Percentiles rank a stretch among this genome's conserved stretches.
Evolutionary conservation across 2,329 filamentous ascomycete genomes (phyloP).

Genomic region (Huntiella omanensis): DNA sequence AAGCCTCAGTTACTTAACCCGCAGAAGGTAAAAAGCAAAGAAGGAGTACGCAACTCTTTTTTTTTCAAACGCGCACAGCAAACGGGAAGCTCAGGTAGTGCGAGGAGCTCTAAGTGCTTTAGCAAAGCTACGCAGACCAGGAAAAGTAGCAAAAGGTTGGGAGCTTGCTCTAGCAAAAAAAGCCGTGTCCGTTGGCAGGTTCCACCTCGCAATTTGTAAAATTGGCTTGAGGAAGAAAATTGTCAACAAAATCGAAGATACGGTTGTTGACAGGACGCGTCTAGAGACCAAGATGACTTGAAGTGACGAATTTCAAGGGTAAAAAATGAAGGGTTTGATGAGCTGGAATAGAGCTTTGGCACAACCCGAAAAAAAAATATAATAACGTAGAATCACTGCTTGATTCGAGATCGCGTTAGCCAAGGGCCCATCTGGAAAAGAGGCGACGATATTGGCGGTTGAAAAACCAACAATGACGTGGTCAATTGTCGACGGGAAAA

Average conservation of each 20-base stretch:
- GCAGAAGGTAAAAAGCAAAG: too few species aligned
- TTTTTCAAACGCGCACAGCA: not conserved
- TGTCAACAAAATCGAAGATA: not conserved
- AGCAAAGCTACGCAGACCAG: not conserved
- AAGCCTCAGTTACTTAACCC: too few species aligned
- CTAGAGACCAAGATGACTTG: not conserved
- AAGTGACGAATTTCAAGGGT: conserved; percentile 10
- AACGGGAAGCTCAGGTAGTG: not conserved
- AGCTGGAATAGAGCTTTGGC: not conserved
- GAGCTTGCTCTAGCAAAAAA: conserved; percentile 3
- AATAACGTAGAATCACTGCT: not conserved
- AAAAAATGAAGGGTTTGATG: conserved; percentile 9
- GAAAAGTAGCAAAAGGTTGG: not conserved
- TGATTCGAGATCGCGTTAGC: conserved; percentile 9
- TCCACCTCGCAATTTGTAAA: too few species aligned
- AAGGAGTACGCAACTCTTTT: too few species aligned
- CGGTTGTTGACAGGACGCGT: conserved; percentile 2
- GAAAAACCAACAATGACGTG: not conserved
- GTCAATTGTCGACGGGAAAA: not conserved
- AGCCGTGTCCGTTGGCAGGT: too few species aligned
- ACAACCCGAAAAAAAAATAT: conserved; percentile 9
- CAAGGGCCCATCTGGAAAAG: not conserved
- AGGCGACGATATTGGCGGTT: not conserved
- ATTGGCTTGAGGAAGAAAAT: too few species aligned
- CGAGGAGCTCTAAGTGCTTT: not conserved